Conservation (phyloP, 192 early-diverging fungal genomes). For the Rhizophagus prolifer region DNA sequence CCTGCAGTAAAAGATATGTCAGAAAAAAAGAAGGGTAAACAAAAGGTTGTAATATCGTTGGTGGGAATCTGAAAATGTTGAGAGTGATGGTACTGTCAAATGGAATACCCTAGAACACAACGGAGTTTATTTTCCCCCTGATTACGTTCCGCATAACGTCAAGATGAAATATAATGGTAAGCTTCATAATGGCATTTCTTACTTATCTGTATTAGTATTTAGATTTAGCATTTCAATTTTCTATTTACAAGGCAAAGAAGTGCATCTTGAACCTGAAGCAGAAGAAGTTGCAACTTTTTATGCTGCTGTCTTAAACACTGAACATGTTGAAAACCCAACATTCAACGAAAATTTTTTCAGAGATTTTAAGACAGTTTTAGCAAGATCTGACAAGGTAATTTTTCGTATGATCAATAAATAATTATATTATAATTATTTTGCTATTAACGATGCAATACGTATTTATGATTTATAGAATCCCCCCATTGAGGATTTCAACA, state of each 20-base stretch:
- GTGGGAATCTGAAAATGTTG: conserved; percentile 64
- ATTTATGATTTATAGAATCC: conserved; percentile 45
- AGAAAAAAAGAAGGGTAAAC: conserved; percentile 35
- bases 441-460: neutral
- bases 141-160: conserved; percentile 85
- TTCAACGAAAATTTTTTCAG: conserved; percentile 93
- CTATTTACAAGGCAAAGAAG: conserved; percentile 39
- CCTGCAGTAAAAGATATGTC: neutral
- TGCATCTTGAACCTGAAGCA: conserved; percentile 67
- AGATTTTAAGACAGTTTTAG: conserved; percentile 77
- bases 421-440: neutral
- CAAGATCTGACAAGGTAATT: conserved; percentile 58
- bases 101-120: conserved; percentile 88
- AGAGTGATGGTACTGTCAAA: conserved; percentile 63
- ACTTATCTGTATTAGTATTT: neutral
- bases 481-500: conserved; percentile 71
- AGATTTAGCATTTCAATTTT: neutral
- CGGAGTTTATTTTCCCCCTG: conserved; percentile 89
- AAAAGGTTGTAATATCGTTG: conserved; percentile 54
- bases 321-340: conserved; percentile 76
- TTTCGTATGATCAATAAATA: neutral
- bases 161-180: conserved; percentile 85
- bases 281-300: conserved; percentile 97
- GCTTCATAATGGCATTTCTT: conserved; percentile 9
- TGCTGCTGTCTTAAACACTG: conserved; percentile 82